phyloP scores from a whole-genome alignment of 306 rosid species.

The Leucaena leucocephala region DNA sequence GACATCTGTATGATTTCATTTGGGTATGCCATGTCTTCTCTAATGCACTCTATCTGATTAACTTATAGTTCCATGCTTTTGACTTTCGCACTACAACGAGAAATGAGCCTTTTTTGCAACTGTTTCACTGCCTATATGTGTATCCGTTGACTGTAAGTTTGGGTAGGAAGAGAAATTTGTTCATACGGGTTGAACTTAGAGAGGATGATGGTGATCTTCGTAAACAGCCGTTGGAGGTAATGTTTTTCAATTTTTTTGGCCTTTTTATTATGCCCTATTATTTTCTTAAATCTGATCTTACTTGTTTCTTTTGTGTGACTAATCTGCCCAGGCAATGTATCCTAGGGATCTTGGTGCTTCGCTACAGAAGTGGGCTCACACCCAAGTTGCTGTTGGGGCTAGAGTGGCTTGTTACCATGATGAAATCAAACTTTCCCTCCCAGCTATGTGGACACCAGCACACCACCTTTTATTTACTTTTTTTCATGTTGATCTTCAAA shows the following conservation, averaged over 20 bases:
- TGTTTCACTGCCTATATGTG: slow-evolving; percentile 92
- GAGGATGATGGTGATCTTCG: slow-evolving; percentile 91
- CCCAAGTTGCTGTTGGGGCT: slow-evolving; percentile 91
- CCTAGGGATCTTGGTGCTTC: slow-evolving; percentile 76
- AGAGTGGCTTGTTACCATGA: slow-evolving; percentile 85
- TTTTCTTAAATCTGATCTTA: slow-evolving; percentile 28
- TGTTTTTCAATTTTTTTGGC: slow-evolving; percentile 9
- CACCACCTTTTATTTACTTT: slow-evolving; percentile 92
- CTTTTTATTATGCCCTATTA: slow-evolving; percentile 7
- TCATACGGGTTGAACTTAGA: slow-evolving; percentile 82
- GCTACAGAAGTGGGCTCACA: slow-evolving; percentile 81
- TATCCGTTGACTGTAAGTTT: slow-evolving; percentile 92
- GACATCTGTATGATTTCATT: slow-evolving; percentile 22
- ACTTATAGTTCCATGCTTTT: slow-evolving; percentile 90
- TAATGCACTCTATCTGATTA: slow-evolving; percentile 40
- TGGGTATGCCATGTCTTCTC: slow-evolving; percentile 30
- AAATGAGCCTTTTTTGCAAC: slow-evolving; percentile 99
- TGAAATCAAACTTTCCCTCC: slow-evolving; percentile 92
- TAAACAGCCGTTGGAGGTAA: slow-evolving; percentile 92
- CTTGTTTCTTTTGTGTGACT: slow-evolving; percentile 32
- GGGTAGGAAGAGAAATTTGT: slow-evolving; percentile 96
- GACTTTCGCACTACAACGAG: slow-evolving; percentile 96
- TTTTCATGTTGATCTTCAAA: slow-evolving; percentile 90
- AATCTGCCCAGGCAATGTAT: slow-evolving; percentile 73
- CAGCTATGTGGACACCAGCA: slow-evolving; percentile 91